Base-by-base conservation (phyloP, 148 eudicot genomes). In the Amaranthus cruentus region DNA sequence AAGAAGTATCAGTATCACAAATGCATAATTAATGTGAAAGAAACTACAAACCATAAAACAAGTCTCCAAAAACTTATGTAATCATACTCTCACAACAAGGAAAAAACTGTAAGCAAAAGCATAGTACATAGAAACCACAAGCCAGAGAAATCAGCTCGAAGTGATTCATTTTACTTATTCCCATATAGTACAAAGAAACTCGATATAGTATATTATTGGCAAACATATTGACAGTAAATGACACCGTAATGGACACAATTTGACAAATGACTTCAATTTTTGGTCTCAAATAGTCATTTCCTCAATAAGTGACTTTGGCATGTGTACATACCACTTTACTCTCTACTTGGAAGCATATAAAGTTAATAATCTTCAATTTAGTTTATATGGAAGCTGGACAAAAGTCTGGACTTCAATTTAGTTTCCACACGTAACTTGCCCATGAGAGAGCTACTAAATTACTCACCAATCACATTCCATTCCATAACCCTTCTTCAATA, bases 381-480 rank as follows among this genome's bases (percentile, higher is more conserved):
- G 4, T 28, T 43, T 55, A 67, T 13, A 11, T 48, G 38, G 43
- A 67, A 49, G 56, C 52, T 47, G 47, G 53, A 55, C 69, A 46
- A 55, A 18, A 18, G 18, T 18, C 0, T 18, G 18, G n/a, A 55
- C 55, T 18, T 55, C 46, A 4, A 4, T 43, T 18, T 48, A 46
- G 64, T 57, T 14, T 38, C 66, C 11, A 76, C 42, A 64, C 38
- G 3, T 43, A 56, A 10, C 43, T 21, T 42, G 66, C 43, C 44
- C 38, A 50, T 12, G 72, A 10, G 44, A 74, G 47, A 62, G 48
- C 47, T 43, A 43, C 48, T 70, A 58, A 49, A 72, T 69, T 47
- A 78, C 98, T 85, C 83, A 93, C 98, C 98, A 93, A 80, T 93
- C 98, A 70, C 98, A 93, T 79, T 93, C 98, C 95, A 91, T 77